Percentiles rank a stretch among this genome's conserved stretches.
Evolutionary conservation across 768 basidiomycete species (phyloP).

Genomic region (Agrocybe praecox): DNA sequence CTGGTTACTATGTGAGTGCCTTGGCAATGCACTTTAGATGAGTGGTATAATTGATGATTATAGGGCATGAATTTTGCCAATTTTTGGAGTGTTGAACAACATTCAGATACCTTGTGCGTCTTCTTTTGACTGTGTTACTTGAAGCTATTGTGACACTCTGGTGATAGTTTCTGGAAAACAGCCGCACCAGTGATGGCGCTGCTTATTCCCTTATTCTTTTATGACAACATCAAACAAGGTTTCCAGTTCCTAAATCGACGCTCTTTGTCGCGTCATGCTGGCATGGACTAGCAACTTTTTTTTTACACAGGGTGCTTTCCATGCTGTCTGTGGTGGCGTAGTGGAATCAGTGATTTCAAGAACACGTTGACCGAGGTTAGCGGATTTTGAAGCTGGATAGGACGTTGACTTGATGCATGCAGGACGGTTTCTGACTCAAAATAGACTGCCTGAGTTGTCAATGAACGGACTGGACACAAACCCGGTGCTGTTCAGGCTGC

Average conservation of each 20-base stretch:
- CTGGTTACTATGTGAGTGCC: conserved; percentile 70
- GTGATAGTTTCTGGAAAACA: conserved; percentile 67
- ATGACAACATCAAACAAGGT: conserved; percentile 50
- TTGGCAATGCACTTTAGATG: not conserved
- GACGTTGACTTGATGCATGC: too few relatives aligned
- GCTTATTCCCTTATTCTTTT: conserved; percentile 59
- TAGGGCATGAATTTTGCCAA: conserved; percentile 71
- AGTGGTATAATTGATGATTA: not conserved
- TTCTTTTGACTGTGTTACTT: not conserved
- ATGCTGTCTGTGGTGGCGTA: not conserved
- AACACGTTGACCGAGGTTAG: too few relatives aligned
- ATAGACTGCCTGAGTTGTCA: too few relatives aligned
- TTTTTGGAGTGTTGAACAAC: conserved; percentile 49
- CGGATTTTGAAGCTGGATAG: too few relatives aligned
- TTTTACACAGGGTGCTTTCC: not conserved
- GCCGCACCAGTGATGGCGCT: conserved; percentile 62
- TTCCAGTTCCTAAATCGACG: conserved; percentile 50
- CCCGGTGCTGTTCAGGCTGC: too few relatives aligned
- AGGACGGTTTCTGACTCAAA: too few relatives aligned
- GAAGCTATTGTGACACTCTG: not conserved
- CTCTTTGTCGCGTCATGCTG: conserved; percentile 2
- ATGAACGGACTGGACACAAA: too few relatives aligned
- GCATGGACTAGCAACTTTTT: not conserved
- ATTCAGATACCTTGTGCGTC: conserved; percentile 50
- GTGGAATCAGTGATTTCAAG: not conserved